Evolutionary conservation across 768 basidiomycete species (phyloP), one percentile per base, ranked within the genome.

Genomic region (Phlegmacium glaucopus): DNA sequence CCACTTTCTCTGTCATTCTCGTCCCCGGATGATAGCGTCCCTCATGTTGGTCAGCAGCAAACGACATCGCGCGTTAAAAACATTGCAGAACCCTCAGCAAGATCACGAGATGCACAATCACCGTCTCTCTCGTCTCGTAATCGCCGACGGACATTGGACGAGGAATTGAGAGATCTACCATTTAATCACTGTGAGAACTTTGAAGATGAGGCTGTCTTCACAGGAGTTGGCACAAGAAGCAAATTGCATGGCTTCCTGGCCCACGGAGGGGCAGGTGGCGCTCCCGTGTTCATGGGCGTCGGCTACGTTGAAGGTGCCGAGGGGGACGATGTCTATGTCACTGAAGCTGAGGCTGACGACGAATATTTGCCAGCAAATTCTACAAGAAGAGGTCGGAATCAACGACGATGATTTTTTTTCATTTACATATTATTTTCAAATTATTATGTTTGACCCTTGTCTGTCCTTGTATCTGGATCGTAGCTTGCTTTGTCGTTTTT

Each of bases 191-290:
- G 47, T 32, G 60, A 68, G 7, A 75, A 70, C n/a, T 48, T 68
- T 15, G 81, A 85, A 1, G 74, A 69, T 48, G 76, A 72, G 22
- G 22, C 22, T 17, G 66, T 79, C 11, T 72, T 80, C 10, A 62
- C 71, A 2, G 84, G 76, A 13, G 72, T 78, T 2, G 85, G 85
- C 9, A 78, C 70, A 34, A 72, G 71, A 58, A 78, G 72, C 42
- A 79, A 74, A 54, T 70, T 64, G 13, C 66, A 60, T 4, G 84
- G 85, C 2, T 91, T 89, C 52, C 68, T 90, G 16, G 83, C 85
- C 4, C 83, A 80, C 56, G 88, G 88, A 10, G 88, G 89, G 1
- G 87, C 76, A 9, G 87, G 83, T 17, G 89, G 89, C 1, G 48
- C 59, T 1, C 83, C 87, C 1, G 82, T 91, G 9, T 80, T 81